phyloP scores from a whole-genome alignment of 2,329 filamentous ascomycete genomes.

The Blastomyces gilchristii region DNA sequence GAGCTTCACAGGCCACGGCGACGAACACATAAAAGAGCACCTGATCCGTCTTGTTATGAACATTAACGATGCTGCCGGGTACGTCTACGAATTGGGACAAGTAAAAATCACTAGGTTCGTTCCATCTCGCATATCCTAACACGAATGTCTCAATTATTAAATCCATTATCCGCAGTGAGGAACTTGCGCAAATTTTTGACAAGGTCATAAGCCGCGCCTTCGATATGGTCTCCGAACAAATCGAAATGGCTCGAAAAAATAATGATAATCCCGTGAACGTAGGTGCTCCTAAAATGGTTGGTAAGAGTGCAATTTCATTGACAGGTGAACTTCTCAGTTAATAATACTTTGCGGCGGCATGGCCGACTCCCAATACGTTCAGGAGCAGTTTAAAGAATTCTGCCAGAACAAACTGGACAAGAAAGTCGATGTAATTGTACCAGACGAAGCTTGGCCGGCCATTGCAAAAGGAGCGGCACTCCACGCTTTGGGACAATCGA shows the following conservation, averaged over 20 bases:
- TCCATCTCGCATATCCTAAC: background rate
- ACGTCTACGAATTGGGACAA: background rate
- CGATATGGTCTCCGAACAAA: slow-evolving; percentile 7
- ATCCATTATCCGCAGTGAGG: slow-evolving; percentile 3
- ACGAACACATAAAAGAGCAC: background rate
- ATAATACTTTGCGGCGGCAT: slow-evolving; percentile 13
- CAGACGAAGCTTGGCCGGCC: slow-evolving; percentile 14
- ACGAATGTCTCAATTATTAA: background rate
- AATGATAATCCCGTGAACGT: slow-evolving; percentile 7
- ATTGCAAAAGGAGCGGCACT: slow-evolving; percentile 16
- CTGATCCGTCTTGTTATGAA: slow-evolving; percentile 8
- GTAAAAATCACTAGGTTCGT: slow-evolving; percentile 9
- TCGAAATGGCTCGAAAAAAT: background rate
- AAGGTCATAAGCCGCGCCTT: slow-evolving; percentile 8
- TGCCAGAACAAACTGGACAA: slow-evolving; percentile 6
- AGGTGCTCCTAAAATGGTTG: background rate
- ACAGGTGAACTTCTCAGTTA: background rate
- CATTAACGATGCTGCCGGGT: background rate
- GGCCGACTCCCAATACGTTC: slow-evolving; percentile 13
- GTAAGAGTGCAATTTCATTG: background rate
- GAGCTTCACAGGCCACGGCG: slow-evolving; percentile 14
- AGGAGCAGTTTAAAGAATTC: slow-evolving; percentile 11
- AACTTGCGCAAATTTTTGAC: slow-evolving; percentile 11
- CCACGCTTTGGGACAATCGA: background rate
- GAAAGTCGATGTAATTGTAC: slow-evolving; percentile 10